These are phyloP conservation scores for Peltaster fructicola DNA, from an alignment of 2,329 filamentous ascomycete species.

Conservation along the genomic window DNA sequence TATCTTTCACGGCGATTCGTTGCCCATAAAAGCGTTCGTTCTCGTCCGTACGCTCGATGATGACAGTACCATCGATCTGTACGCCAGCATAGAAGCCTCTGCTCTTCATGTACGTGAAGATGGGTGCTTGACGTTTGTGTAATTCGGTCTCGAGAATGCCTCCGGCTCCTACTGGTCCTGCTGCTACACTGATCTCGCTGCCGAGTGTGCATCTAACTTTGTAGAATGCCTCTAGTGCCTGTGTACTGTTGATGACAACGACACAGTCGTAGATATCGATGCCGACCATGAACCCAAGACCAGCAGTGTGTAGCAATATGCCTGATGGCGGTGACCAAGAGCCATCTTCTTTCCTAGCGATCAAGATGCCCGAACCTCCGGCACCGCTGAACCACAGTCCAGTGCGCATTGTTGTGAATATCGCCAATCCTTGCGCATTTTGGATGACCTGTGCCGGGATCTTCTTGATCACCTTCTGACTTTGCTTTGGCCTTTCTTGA, in stretches of 20 bases:
- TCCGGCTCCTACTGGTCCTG: slow-evolving; percentile 63
- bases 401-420: slow-evolving; percentile 91
- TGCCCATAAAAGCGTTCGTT: slow-evolving; percentile 75
- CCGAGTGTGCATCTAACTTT: slow-evolving; percentile 64
- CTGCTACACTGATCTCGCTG: slow-evolving; percentile 57
- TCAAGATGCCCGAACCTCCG: slow-evolving; percentile 72
- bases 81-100: slow-evolving; percentile 77
- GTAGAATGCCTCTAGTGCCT: slow-evolving; percentile 71
- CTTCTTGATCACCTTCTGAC: slow-evolving; percentile 54
- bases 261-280: slow-evolving; percentile 95
- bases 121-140: slow-evolving; percentile 49
- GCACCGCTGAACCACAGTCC: slow-evolving; percentile 84
- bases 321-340: slow-evolving; percentile 84
- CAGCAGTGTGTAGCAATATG: slow-evolving; percentile 77
- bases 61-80: slow-evolving; percentile 70
- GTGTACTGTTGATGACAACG: slow-evolving; percentile 73
- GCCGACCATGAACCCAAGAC: slow-evolving; percentile 74
- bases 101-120: slow-evolving; percentile 79
- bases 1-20: slow-evolving; percentile 42
- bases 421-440: slow-evolving; percentile 75
- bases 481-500: slow-evolving; percentile 36
- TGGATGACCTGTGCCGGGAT: slow-evolving; percentile 72
- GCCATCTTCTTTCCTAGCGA: slow-evolving; percentile 69
- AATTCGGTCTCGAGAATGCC: slow-evolving; percentile 53
- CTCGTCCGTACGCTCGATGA: slow-evolving; percentile 73